Base-by-base conservation (phyloP, 202 grass and related monocot genomes). In the Saccharum hybrid region DNA sequence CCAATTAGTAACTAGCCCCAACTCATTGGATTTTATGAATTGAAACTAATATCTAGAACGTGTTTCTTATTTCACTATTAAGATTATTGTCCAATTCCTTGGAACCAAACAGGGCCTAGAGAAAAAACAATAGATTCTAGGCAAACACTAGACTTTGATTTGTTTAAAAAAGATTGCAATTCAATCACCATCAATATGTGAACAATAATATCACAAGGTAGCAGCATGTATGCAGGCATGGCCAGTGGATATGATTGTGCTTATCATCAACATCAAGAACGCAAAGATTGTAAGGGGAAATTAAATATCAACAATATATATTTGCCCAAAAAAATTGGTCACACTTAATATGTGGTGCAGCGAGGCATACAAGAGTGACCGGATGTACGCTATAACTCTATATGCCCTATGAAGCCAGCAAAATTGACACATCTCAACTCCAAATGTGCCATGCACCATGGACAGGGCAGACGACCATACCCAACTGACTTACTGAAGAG, bases 341-440 rank as follows among this genome's bases (percentile, higher is more conserved):
- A 80, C 40, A 56, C 34, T 57, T 2, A 69, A 81, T 81, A 10
- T 56, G 7, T 40, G 1, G 11, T 68, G 3, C 63, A 23, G 40
- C 78, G 33, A 39, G 14, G 49, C 33, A 39, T 40, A 81, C 14
- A 60, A 81, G 21, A 31, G 19, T 31, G 37, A 7, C 22, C 22
- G 8, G 15, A 60, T 57, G 43, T 5, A 7, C 30, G 54, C 49
- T 79, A 66, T 63, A 61, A 80, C 6, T 31, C 10, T 51, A 51
- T 21, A 46, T 64, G 28, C 10, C 28, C 76, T 66, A n/a, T 48
- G 59, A 37, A 62, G 23, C 79, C 66, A 43, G 23, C 23, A 81
- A 81, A 81, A 71, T 14, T 62, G 67, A 61, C 67, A 62, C 37
- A 61, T 60, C n/a, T 45, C 52, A 11, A 42, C 67, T 72, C 4